Conservation (phyloP, 345 rosid genomes). For the Eucalyptus curtisii region DNA sequence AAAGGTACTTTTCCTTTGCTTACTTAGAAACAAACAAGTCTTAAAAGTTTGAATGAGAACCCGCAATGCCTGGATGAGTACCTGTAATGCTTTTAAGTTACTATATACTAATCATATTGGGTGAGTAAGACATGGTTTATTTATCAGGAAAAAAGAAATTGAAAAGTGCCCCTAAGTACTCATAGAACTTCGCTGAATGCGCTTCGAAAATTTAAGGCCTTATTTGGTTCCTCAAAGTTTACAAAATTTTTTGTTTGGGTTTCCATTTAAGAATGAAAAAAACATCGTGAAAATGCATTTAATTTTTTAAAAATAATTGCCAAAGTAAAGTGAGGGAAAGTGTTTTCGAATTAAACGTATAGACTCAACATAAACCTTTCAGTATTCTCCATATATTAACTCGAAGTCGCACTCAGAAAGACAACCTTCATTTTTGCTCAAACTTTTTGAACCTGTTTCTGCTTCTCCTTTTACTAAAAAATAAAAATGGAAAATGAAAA, state of each 20-base stretch:
- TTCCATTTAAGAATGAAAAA: not conserved
- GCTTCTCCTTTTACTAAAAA: not conserved
- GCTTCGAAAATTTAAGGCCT: too few relatives aligned
- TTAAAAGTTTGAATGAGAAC: not conserved
- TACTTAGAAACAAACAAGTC: not conserved
- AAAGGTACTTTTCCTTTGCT: not conserved
- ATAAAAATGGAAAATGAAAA: not conserved
- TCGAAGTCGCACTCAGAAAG: not conserved
- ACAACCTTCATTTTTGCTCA: not conserved
- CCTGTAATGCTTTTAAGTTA: not conserved
- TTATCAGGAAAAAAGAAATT: not conserved
- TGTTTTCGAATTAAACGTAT: not conserved
- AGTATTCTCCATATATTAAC: not conserved
- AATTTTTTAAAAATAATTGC: not conserved
- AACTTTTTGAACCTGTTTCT: not conserved
- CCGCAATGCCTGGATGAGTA: not conserved
- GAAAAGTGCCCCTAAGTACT: not conserved
- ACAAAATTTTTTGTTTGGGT: rapidly evolving
- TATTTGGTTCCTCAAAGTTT: not conserved
- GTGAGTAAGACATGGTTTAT: not conserved
- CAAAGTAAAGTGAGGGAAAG: not conserved
- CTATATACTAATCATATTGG: rapidly evolving
- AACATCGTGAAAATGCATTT: not conserved
- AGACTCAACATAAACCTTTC: not conserved
- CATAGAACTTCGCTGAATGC: not conserved